Evolutionary conservation across 2,329 filamentous ascomycete species (phyloP), one percentile per base, ranked within the genome.

Genomic region (Apiospora pterosperma): DNA sequence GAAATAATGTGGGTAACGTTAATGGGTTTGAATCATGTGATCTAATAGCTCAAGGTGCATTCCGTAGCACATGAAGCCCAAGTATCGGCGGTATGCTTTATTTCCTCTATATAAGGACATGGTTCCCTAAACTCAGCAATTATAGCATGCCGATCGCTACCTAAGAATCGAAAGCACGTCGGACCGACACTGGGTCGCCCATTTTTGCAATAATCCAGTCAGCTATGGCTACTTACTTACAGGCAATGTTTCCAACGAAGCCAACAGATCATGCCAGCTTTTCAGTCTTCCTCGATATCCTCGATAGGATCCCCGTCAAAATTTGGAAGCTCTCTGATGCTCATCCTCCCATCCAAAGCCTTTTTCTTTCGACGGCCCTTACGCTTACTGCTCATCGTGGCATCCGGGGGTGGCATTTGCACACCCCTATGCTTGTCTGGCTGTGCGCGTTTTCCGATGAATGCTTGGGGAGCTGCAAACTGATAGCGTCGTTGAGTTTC

Each of bases 231-330:
- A 31, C 4, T 28, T 12, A 31, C 28, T 28, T 12, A 31, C 28
- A 55, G 48, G 16, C 48, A n/a, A 34, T 55, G 28, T 55, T 55
- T 55, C 48, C 48, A 55, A 55, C 28, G 28, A n/a, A 55, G 48
- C 48, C 28, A 55, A n/a, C 34, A 39, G 19, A 28, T 34, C 8
- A 31, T 19, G 7, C 28, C 28, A 34, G 7, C 16, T 34, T 8
- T 34, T 55, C 60, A 39, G 36, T 62, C 52, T 41, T 44, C 21
- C 12, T 48, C 61, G 12, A 19, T 41, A 31, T 66, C 66, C 38
- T 67, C 66, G 25, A 67, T 67, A 16, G 64, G 66, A 23, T 67
- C 66, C 12, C 34, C 64, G 38, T 64, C 61, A 41, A 67, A 67
- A 59, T 63, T 62, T 14, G 66, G 62, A 11, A 67, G 59, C 41